A percentile compares a stretch with the other conserved stretches of the same genome.
phyloP scores from a whole-genome alignment of 2,329 filamentous ascomycete species.

The Neoscytalidium dimidiatum region DNA sequence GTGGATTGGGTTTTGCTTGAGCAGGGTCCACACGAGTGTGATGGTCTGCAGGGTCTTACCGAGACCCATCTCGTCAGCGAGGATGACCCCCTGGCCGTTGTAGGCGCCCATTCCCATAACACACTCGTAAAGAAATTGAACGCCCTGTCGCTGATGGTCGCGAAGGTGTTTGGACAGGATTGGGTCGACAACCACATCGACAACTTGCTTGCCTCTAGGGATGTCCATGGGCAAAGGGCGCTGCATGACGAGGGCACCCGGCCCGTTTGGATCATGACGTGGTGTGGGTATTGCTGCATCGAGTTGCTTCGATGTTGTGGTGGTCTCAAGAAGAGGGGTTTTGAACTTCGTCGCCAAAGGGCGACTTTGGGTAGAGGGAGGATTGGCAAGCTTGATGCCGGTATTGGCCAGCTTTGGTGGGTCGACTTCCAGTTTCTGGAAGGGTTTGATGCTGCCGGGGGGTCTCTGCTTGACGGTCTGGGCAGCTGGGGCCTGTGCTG shows the following conservation, averaged over 20 bases:
- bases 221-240: constrained; percentile 49
- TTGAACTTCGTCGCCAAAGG: constrained; percentile 57
- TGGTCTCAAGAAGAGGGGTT: constrained; percentile 59
- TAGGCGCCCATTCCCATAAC: constrained; percentile 71
- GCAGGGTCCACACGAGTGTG: constrained; percentile 68
- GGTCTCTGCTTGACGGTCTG: constrained; percentile 25
- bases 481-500: too few species aligned
- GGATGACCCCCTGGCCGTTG: constrained; percentile 68
- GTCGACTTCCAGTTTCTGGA: constrained; percentile 26
- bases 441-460: constrained; percentile 30
- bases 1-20: constrained; percentile 70
- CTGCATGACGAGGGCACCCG: constrained; percentile 68
- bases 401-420: constrained; percentile 26
- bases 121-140: constrained; percentile 73
- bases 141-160: constrained; percentile 69
- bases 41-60: constrained; percentile 76
- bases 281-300: constrained; percentile 55
- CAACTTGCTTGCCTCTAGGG: constrained; percentile 64
- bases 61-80: constrained; percentile 76
- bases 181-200: constrained; percentile 74
- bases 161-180: constrained; percentile 63
- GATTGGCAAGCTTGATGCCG: constrained; percentile 42
- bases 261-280: constrained; percentile 64
- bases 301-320: constrained; percentile 49
- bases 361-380: constrained; percentile 29